Conservation (phyloP, 306 rosid genomes). For the Inga laurina region DNA sequence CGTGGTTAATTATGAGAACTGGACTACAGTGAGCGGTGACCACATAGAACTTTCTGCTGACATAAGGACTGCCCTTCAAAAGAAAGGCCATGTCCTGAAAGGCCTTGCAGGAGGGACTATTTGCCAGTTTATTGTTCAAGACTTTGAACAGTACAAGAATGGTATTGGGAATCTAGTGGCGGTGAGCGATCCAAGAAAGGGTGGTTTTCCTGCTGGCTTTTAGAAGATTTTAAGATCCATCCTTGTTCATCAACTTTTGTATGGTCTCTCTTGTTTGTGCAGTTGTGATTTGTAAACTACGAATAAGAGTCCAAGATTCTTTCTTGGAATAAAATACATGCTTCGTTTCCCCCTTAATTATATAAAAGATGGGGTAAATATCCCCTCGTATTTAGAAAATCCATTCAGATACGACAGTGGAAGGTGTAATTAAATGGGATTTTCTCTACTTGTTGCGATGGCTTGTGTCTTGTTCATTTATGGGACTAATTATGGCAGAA, state of each 20-base stretch:
- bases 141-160: slow-evolving; percentile 2
- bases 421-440: neutral
- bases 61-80: slow-evolving; percentile 55
- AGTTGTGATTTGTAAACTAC: neutral
- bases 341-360: neutral
- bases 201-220: slow-evolving; percentile 79
- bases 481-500: neutral
- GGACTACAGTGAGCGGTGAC: slow-evolving; percentile 72
- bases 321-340: neutral
- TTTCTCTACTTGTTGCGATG: neutral
- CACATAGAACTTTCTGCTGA: slow-evolving; percentile 62
- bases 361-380: neutral
- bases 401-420: neutral
- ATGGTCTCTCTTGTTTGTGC: neutral
- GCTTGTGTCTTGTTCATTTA: neutral
- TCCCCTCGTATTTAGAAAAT: neutral
- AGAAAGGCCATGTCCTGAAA: slow-evolving; percentile 75
- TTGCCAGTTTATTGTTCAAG: slow-evolving; percentile 62
- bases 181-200: slow-evolving; percentile 96
- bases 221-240: slow-evolving; percentile 32
- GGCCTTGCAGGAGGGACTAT: slow-evolving; percentile 64
- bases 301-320: neutral
- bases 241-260: neutral
- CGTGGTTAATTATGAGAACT: slow-evolving; percentile 70
- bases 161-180: slow-evolving; percentile 54